Base-by-base conservation (phyloP, 352 stramenopile species). In the Stephanocyclus meneghinianus region DNA sequence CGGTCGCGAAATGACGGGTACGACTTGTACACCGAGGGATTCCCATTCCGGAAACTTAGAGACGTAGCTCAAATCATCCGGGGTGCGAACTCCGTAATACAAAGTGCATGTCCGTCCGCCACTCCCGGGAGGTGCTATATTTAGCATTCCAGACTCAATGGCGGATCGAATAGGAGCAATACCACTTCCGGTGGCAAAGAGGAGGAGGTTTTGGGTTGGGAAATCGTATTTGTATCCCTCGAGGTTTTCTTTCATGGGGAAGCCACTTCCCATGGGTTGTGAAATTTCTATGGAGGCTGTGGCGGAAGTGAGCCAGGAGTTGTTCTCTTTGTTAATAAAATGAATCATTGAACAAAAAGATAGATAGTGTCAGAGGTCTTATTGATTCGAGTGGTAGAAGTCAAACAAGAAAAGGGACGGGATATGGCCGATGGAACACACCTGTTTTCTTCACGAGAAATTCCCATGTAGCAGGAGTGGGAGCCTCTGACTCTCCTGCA, bases 121-220 rank as follows among this genome's bases (percentile, higher is more conserved):
- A 13, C 44, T 65, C 2, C 73, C 80, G 11, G 63, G 18, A 16
- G 47, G 47, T 5, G 70, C 68, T 35, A 91, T 70, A 37, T 83
- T 80, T n/a, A 93, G 68, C 60, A 83, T 67, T 57, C 65, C 66
- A 16, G 76, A 87, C 77, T 96, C 92, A 74, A 95, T 94, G 1
- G 87, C 90, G 9, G 91, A 87, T 50, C 91, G 91, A 50, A 96
- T 91, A 13, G 92, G 92, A 2, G 92, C 91, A 72, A 96, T 94
- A 10, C 90, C 91, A 64, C 71, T 89, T 21, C 91, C 92, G 32
- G 77, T 83, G 9, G 89, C 91, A 62, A 95, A 91, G 7, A 95
- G 72, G 0, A 95, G 67, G 9, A 95, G 29, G 70, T 95, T 95
- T 69, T 93, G 88, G 2, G 85, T 88, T 16, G 89, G 87, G 62